phyloP scores from a whole-genome alignment of 257 asterid genomes.

The Solanum pennellii region DNA sequence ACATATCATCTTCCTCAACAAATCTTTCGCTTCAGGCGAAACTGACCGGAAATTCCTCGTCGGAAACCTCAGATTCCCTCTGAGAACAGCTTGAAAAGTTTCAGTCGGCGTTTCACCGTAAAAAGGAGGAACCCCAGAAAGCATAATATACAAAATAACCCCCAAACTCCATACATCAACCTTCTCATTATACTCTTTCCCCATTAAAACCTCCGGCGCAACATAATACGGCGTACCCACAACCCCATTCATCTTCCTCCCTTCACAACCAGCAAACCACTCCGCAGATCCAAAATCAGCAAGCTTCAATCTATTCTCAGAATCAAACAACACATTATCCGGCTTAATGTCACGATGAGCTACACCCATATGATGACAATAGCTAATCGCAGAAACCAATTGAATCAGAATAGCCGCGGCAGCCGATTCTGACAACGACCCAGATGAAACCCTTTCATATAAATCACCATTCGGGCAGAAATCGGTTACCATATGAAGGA shows the following conservation, averaged over 20 bases:
- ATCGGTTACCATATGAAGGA: constrained; percentile 52
- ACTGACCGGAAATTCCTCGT: constrained; percentile 9
- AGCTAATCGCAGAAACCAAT: constrained; percentile 28
- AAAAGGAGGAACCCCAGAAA: constrained; percentile 38
- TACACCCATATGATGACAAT: constrained; percentile 42
- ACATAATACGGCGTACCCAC: constrained; percentile 28
- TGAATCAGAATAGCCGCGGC: constrained; percentile 33
- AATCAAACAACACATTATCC: constrained; percentile 46
- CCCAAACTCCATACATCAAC: constrained; percentile 44
- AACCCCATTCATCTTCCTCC: constrained; percentile 19
- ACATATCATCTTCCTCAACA: constrained; percentile 27
- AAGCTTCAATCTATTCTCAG: constrained; percentile 24
- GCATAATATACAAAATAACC: constrained; percentile 18
- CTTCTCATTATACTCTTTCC: constrained; percentile 36
- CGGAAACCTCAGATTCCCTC: constrained; percentile 23
- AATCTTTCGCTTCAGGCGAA: constrained; percentile 22
- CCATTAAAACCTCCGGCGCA: constrained; percentile 44
- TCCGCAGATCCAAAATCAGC: constrained; percentile 71
- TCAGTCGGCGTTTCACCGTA: constrained; percentile 13
- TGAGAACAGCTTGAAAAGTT: constrained; percentile 20
- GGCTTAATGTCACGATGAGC: constrained; percentile 58
- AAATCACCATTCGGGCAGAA: constrained; percentile 47
- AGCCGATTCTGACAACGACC: constrained; percentile 26
- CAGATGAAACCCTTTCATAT: constrained; percentile 38
- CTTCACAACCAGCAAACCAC: constrained; percentile 9